These are phyloP conservation scores for Claviceps africana DNA, from an alignment of 2,329 filamentous ascomycete genomes.

Conservation along the genomic window DNA sequence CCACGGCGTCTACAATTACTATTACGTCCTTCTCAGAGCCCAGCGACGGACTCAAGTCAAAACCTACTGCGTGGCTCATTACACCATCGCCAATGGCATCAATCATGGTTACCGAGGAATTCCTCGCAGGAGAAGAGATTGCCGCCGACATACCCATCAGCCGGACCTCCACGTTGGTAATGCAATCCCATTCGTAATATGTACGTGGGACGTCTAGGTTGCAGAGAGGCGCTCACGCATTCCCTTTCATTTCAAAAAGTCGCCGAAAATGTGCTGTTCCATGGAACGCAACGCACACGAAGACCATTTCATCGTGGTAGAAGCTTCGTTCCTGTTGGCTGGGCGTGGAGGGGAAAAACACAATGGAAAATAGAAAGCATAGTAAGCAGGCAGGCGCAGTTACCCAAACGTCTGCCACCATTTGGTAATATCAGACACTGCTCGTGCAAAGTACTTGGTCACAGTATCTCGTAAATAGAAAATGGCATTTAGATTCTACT, in stretches of 20 bases:
- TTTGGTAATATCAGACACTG: too few relatives aligned
- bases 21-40: slow-evolving; percentile 10
- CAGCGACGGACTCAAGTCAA: slow-evolving; percentile 8
- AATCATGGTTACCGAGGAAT: background rate
- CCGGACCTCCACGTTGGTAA: background rate
- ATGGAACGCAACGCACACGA: too few relatives aligned
- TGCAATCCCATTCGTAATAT: background rate
- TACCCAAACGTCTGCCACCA: too few relatives aligned
- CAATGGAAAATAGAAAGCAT: background rate
- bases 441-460: too few relatives aligned
- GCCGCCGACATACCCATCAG: background rate
- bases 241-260: background rate
- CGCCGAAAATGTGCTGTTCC: too few relatives aligned
- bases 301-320: background rate
- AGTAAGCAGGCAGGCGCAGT: background rate
- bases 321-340: background rate
- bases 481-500: too few relatives aligned
- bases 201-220: background rate
- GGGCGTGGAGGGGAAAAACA: background rate
- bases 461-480: too few relatives aligned
- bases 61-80: slow-evolving; percentile 6
- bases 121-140: background rate
- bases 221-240: background rate
- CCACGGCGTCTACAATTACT: slow-evolving; percentile 12
- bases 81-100: background rate